Conservation (phyloP, 2,329 filamentous ascomycete genomes). For the Clarireedia homoeocarpa region DNA sequence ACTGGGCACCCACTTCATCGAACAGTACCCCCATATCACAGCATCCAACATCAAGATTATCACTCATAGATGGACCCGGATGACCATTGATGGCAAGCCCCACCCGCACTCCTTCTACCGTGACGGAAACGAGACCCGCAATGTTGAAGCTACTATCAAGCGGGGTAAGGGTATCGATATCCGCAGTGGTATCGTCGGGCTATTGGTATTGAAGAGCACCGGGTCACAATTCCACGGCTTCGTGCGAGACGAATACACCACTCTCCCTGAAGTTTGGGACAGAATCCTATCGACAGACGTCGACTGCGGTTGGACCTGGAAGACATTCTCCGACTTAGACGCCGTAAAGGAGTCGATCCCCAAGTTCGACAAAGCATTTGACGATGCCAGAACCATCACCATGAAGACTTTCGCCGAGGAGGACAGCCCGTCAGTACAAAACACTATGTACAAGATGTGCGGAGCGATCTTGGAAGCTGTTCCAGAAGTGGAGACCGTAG, state of each 20-base stretch:
- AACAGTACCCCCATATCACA: conserved; percentile 82
- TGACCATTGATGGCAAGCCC: conserved; percentile 77
- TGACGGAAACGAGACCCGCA: conserved; percentile 81
- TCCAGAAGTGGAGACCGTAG: conserved; percentile 62
- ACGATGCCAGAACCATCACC: conserved; percentile 74
- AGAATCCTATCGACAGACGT: conserved; percentile 93
- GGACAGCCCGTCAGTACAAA: conserved; percentile 86
- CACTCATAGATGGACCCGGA: conserved; percentile 86
- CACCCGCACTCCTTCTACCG: conserved; percentile 94
- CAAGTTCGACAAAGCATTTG: conserved; percentile 74
- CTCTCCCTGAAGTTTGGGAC: conserved; percentile 84
- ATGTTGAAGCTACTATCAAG: conserved; percentile 64
- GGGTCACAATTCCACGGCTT: conserved; percentile 95
- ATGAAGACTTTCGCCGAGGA: conserved; percentile 86
- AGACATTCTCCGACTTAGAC: conserved; percentile 54
- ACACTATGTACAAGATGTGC: conserved; percentile 98
- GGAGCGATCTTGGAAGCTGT: conserved; percentile 73
- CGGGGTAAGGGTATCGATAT: conserved; percentile 65
- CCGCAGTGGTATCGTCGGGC: conserved; percentile 67
- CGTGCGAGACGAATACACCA: conserved; percentile 87
- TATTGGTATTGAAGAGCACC: conserved; percentile 92
- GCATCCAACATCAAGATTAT: conserved; percentile 73
- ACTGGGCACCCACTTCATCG: conserved; percentile 80
- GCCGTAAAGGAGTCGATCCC: conserved; percentile 57
- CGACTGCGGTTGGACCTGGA: conserved; percentile 82